Evolutionary conservation across 768 basidiomycete genomes (phyloP), one percentile per base, ranked within the genome.

Genomic region (Butyriboletus loyo): DNA sequence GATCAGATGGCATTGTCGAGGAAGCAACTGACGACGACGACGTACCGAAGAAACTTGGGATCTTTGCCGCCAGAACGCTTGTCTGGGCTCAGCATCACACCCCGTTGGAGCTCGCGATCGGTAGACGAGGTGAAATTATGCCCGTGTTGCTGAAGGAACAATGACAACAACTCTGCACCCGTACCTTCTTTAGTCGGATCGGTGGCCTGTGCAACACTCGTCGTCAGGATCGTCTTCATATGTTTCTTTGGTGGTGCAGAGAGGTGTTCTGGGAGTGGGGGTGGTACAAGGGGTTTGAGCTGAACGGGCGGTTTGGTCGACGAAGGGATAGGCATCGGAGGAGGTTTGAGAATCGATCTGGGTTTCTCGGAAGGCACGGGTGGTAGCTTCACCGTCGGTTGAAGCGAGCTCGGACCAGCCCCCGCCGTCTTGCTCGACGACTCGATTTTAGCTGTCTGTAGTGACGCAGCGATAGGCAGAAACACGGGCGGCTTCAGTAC

Each of bases 81-180:
- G 57, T 80, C 75, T 0, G 85, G 85, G 65, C 83, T 86, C 48
- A 83, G 59, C 53, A 75, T 75, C 35, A 86, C 58, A 1, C 82
- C 84, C n/a, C 81, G 75, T 11, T 70, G 69, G 2, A 72, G 62
- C 56, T 78, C 73, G 2, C 61, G 63, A 41, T 75, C 72, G 15
- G 67, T 64, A 25, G 64, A 57, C 8, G 72, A 71, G 3, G 62
- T 73, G 65, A 57, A 77, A 48, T 43, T 72, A 52, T 63, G 63
- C 0, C 68, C 69, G 35, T 79, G 71, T 55, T 82, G 77, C 45
- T 76, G 77, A 15, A 85, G 64, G 40, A 83, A 73, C 15, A 85
- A 71, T 5, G 79, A 77, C 10, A 82, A 71, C 3, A 85, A 60
- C 58, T 84, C 81, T 21, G 77, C 76, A 4, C 73, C 63, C 8